Conservation (phyloP, 2,329 filamentous ascomycete species). For the Cercospora zeae-maydis region DNA sequence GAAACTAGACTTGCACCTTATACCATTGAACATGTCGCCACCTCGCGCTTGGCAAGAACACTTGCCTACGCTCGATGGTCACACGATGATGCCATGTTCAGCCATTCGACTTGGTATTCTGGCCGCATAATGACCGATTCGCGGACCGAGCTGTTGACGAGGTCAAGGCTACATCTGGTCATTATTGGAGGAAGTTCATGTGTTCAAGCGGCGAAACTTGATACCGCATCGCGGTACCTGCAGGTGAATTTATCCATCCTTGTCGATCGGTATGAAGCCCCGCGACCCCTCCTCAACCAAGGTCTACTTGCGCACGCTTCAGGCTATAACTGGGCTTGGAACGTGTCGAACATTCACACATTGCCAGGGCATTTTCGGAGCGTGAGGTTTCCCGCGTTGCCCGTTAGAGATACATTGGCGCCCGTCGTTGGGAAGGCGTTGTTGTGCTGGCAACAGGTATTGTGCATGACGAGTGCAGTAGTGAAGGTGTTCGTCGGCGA, state of each 20-base stretch:
- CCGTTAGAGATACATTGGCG: background rate
- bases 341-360: background rate
- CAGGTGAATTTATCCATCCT: constrained; percentile 5
- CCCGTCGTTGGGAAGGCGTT: background rate
- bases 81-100: background rate
- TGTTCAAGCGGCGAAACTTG: background rate
- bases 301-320: background rate
- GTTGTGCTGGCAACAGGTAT: background rate
- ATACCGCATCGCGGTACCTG: background rate
- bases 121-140: background rate
- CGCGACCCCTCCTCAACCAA: background rate
- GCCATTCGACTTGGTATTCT: background rate
- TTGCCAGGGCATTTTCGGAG: background rate
- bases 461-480: background rate
- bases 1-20: background rate
- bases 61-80: background rate
- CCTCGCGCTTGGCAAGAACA: background rate
- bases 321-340: background rate
- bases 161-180: background rate
- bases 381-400: background rate
- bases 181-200: background rate
- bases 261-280: background rate
- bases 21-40: background rate
- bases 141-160: background rate
- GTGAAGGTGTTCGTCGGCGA: background rate